These are phyloP conservation scores for Penicillium sp. DNA, from an alignment of 2,329 filamentous ascomycete genomes.

Conservation along the genomic window DNA sequence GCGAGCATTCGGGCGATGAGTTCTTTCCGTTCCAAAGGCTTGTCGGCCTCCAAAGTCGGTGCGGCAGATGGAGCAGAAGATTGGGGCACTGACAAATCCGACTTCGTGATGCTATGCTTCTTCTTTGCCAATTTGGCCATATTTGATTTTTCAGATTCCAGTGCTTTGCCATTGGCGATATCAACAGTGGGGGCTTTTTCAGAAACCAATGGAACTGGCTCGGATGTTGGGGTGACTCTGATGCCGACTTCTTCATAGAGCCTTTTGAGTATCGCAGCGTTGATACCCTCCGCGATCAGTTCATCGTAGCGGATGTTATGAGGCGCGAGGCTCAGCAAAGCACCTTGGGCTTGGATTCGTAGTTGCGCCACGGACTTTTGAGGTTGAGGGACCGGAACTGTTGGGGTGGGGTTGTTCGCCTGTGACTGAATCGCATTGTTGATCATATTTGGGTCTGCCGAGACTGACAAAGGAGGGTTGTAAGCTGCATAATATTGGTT, in stretches of 20 bases:
- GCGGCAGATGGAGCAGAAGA: conserved; percentile 13
- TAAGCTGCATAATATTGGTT: conserved; percentile 35
- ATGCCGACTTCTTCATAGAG: conserved; percentile 70
- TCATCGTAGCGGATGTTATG: conserved; percentile 72
- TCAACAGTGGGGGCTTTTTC: neutral
- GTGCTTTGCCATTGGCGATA: neutral
- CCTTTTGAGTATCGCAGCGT: conserved; percentile 59
- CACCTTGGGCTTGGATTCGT: conserved; percentile 58
- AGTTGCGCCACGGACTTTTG: conserved; percentile 38
- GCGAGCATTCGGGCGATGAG: conserved; percentile 74
- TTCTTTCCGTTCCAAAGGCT: conserved; percentile 67
- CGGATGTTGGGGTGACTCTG: conserved; percentile 31
- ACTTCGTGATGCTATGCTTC: neutral
- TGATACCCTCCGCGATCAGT: conserved; percentile 70
- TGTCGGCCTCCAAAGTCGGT: conserved; percentile 24
- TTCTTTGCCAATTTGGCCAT: neutral
- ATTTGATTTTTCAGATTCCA: neutral
- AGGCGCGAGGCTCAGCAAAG: conserved; percentile 61
- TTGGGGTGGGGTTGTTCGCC: conserved; percentile 1
- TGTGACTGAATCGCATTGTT: conserved; percentile 14
- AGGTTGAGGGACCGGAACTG: neutral
- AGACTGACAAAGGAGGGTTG: conserved; percentile 33
- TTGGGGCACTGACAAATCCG: neutral
- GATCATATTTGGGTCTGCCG: conserved; percentile 19
- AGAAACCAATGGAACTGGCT: neutral